Evolutionary conservation across 495 filamentous ascomycete species (phyloP).

Genomic region (Aspergillus cristatus): DNA sequence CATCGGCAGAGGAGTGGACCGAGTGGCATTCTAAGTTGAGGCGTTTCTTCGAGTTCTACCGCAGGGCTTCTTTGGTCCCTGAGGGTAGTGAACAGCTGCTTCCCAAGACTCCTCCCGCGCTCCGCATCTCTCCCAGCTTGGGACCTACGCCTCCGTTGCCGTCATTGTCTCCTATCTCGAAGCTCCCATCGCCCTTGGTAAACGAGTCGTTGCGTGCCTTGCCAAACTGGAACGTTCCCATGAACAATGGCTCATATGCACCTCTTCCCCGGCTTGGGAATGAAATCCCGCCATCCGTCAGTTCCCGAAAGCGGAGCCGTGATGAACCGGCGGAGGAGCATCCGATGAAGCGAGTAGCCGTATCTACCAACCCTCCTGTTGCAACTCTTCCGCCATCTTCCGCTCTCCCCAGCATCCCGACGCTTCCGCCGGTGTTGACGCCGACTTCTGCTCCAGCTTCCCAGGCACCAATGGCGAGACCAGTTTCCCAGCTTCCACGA

Average conservation of each 20-base stretch:
- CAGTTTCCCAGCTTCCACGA: slow-evolving; percentile 45
- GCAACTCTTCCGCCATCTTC: slow-evolving; percentile 24
- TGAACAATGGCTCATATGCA: slow-evolving; percentile 19
- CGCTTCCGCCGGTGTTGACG: slow-evolving; percentile 28
- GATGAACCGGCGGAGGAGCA: slow-evolving; percentile 58
- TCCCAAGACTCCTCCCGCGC: slow-evolving; percentile 9
- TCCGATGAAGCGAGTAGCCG: slow-evolving; percentile 53
- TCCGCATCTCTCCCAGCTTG: slow-evolving; percentile 24
- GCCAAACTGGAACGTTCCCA: slow-evolving; percentile 22
- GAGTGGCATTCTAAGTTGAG: slow-evolving; percentile 75
- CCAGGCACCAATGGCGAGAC: slow-evolving; percentile 19
- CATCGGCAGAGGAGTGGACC: slow-evolving; percentile 73
- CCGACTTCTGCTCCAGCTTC: slow-evolving; percentile 23
- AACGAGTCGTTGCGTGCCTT: slow-evolving; percentile 19
- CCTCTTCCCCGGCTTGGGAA: slow-evolving; percentile 11
- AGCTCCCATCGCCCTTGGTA: slow-evolving; percentile 46
- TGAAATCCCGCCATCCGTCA: slow-evolving; percentile 21
- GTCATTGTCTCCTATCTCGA: slow-evolving; percentile 29
- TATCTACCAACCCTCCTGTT: slow-evolving; percentile 19
- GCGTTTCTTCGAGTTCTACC: slow-evolving; percentile 72
- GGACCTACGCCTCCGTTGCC: slow-evolving; percentile 18
- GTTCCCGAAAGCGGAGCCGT: slow-evolving; percentile 59
- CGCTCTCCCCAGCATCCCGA: slow-evolving; percentile 25
- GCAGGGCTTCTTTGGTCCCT: slow-evolving; percentile 44
- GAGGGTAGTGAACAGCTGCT: slow-evolving; percentile 17